A percentile compares a stretch with the other conserved stretches of the same genome.
These are phyloP conservation scores for Coniferiporia sulphurascens DNA, from an alignment of 1,284 basidiomycete species.

Conservation along the genomic window DNA sequence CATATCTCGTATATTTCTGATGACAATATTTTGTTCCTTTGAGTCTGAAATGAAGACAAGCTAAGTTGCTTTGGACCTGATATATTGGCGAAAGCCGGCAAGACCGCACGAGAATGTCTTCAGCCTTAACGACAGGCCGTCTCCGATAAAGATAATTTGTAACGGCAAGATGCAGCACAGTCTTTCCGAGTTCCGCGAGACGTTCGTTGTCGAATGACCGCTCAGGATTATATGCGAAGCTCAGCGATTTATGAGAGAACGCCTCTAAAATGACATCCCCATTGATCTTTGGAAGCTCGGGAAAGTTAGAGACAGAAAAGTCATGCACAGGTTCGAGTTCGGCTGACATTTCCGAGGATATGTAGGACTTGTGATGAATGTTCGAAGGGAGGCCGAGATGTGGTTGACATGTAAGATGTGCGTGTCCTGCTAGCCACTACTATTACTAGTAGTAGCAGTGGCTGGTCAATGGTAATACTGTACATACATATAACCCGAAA, in stretches of 20 bases:
- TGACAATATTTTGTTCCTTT: slow-evolving; percentile 35
- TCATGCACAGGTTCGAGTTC: not conserved
- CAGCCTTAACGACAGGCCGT: slow-evolving; percentile 46
- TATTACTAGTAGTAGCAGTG: too few species aligned
- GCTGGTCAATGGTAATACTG: too few species aligned
- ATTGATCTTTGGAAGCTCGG: slow-evolving; percentile 38
- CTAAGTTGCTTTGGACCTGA: not conserved
- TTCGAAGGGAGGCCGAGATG: not conserved
- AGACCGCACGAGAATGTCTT: slow-evolving; percentile 43
- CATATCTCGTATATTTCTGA: slow-evolving; percentile 49
- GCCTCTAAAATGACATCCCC: slow-evolving; percentile 58
- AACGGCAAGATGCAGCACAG: slow-evolving; percentile 46
- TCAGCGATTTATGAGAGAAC: slow-evolving; percentile 61
- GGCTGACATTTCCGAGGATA: not conserved
- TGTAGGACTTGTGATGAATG: not conserved
- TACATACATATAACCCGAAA: too few species aligned
- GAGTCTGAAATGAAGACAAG: slow-evolving; percentile 28
- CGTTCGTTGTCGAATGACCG: slow-evolving; percentile 50
- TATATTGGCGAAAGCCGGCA: not conserved
- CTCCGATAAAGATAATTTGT: slow-evolving; percentile 48
- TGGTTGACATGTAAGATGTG: not conserved
- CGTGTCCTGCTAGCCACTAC: too few species aligned
- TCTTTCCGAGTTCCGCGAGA: slow-evolving; percentile 48
- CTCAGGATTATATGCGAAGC: slow-evolving; percentile 33
- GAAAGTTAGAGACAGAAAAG: slow-evolving; percentile 29